Evolutionary conservation across 352 stramenopile species (phyloP).

Genomic region (Blastocystis sp.): DNA sequence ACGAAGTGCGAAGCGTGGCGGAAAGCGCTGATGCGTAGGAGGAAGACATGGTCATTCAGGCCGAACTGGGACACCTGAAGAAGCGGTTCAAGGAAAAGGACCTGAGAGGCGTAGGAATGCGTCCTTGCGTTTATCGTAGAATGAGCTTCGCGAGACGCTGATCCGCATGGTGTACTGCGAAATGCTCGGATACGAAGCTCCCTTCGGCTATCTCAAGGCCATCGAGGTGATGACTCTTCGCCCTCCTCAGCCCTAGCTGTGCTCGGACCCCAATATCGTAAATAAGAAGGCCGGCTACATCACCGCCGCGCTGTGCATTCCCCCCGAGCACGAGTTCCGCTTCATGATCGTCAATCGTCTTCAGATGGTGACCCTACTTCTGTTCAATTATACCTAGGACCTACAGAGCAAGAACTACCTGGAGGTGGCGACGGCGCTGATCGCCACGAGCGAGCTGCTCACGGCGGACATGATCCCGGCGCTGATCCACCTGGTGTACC

Average conservation of each 20-base stretch:
- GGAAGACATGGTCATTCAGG: slow-evolving; percentile 68
- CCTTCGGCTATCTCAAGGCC: slow-evolving; percentile 96
- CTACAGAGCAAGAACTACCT: slow-evolving; percentile 68
- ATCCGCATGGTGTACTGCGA: slow-evolving; percentile 99
- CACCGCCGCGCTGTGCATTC: slow-evolving; percentile 82
- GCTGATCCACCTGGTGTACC: slow-evolving; percentile 87
- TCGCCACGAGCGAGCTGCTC: slow-evolving; percentile 89
- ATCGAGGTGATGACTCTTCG: slow-evolving; percentile 78
- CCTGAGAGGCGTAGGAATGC: slow-evolving; percentile 46
- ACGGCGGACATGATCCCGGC: slow-evolving; percentile 97
- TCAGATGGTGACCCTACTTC: slow-evolving; percentile 77
- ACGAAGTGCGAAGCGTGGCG: slow-evolving; percentile 26
- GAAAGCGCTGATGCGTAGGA: slow-evolving; percentile 9
- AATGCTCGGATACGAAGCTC: slow-evolving; percentile 98
- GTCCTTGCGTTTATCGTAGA: slow-evolving; percentile 22
- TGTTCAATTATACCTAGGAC: slow-evolving; percentile 40
- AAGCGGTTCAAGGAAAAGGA: slow-evolving; percentile 65
- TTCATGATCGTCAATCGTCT: slow-evolving; percentile 99
- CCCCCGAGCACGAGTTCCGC: slow-evolving; percentile 95
- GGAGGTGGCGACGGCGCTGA: slow-evolving; percentile 79
- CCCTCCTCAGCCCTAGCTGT: slow-evolving; percentile 77
- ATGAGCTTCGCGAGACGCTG: slow-evolving; percentile 74
- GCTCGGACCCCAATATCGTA: slow-evolving; percentile 82
- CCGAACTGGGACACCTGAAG: slow-evolving; percentile 51
- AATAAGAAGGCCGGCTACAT: slow-evolving; percentile 88